These are phyloP conservation scores for Rutstroemia sp. DNA, from an alignment of 2,329 filamentous ascomycete species.

Conservation along the genomic window DNA sequence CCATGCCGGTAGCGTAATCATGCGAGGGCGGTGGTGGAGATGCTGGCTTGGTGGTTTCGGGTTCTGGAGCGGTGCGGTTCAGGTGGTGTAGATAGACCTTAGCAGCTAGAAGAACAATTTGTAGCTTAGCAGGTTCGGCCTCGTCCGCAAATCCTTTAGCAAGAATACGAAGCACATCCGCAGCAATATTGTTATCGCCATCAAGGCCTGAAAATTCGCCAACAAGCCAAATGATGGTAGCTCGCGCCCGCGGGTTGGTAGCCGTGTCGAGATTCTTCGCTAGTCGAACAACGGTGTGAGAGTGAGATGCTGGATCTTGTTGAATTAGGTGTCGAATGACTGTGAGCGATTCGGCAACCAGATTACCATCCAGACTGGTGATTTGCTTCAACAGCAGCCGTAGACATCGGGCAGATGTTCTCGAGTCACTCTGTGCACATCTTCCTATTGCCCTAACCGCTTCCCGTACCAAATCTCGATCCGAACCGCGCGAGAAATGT, in stretches of 20 bases:
- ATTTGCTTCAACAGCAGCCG: constrained; percentile 80
- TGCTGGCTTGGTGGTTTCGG: constrained; percentile 28
- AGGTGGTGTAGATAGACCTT: constrained; percentile 92
- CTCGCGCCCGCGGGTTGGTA: constrained; percentile 78
- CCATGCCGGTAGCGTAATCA: constrained; percentile 15
- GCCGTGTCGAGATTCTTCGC: constrained; percentile 88
- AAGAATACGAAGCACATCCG: constrained; percentile 84
- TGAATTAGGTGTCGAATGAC: constrained; percentile 95
- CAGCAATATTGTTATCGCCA: constrained; percentile 80
- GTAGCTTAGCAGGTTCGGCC: constrained; percentile 77
- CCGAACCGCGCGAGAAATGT: constrained; percentile 74
- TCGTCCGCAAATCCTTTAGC: constrained; percentile 80
- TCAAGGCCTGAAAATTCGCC: constrained; percentile 83
- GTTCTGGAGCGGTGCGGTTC: constrained; percentile 49
- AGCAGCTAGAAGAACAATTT: constrained; percentile 88
- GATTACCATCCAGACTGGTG: constrained; percentile 74
- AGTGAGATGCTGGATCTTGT: constrained; percentile 73
- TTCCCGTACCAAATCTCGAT: constrained; percentile 75
- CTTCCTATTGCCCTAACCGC: constrained; percentile 88
- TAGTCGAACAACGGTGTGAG: constrained; percentile 77
- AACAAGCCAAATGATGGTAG: constrained; percentile 95
- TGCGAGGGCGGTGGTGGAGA: constrained; percentile 18
- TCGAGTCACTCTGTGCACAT: constrained; percentile 72
- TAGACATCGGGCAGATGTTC: constrained; percentile 71
- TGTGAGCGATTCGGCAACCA: constrained; percentile 88